Percentiles rank a stretch among this genome's conserved stretches.
phyloP scores from a whole-genome alignment of 2,329 filamentous ascomycete species.

The Knufia fluminis region DNA sequence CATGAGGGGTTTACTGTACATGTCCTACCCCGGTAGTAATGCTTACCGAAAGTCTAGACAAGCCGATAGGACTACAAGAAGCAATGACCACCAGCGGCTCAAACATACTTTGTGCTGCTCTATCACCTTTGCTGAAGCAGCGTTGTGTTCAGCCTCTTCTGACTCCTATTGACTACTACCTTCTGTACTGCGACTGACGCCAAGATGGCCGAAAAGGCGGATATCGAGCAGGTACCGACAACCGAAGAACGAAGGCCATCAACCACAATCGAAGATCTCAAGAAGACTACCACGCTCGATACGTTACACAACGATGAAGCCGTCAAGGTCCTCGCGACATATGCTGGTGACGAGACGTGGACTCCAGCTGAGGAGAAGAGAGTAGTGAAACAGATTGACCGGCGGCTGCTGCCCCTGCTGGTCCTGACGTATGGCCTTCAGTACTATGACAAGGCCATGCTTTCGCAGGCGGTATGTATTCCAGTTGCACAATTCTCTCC shows the following conservation, averaged over 20 bases:
- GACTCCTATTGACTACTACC: background rate
- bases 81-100: background rate
- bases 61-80: background rate
- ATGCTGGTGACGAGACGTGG: conserved; percentile 37
- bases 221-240: conserved; percentile 6
- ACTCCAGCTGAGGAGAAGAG: conserved; percentile 30
- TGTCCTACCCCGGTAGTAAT: too few species aligned
- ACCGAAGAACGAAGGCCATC: background rate
- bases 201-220: conserved; percentile 44
- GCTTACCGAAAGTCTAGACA: background rate
- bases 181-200: background rate
- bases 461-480: conserved; percentile 41
- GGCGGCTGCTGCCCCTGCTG: conserved; percentile 42
- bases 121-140: background rate
- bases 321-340: conserved; percentile 33
- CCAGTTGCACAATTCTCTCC: background rate
- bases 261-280: conserved; percentile 1
- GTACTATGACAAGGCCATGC: conserved; percentile 50
- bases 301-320: conserved; percentile 34
- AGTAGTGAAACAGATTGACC: conserved; percentile 30
- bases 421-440: conserved; percentile 41
- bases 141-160: background rate
- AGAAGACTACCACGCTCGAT: conserved; percentile 19
- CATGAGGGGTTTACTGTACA: conserved; percentile 10
- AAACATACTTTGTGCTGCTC: background rate